phyloP scores from a whole-genome alignment of 192 early-diverging fungal genomes.

The Spizellomyces sp. region DNA sequence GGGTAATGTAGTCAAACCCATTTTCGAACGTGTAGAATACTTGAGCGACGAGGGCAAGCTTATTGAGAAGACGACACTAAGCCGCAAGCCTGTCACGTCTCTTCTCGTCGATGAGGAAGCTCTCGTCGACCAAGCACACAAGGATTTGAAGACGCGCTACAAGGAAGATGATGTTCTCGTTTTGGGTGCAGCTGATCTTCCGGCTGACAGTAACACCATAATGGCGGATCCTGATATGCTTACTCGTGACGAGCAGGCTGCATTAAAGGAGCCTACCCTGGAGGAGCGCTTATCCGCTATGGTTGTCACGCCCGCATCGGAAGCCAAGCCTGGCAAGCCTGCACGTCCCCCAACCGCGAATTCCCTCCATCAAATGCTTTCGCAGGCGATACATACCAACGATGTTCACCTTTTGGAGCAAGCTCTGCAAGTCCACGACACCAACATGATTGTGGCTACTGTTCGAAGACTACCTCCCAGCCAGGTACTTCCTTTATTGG shows the following conservation, averaged over 20 bases:
- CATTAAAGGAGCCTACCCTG: slow-evolving; percentile 41
- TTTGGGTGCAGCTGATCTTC: slow-evolving; percentile 22
- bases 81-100: slow-evolving; percentile 8
- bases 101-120: slow-evolving; percentile 10
- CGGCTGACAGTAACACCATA: neutral
- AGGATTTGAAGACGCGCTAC: neutral
- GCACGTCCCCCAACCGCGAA: slow-evolving; percentile 36
- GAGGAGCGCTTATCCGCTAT: slow-evolving; percentile 46
- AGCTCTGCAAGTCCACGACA: slow-evolving; percentile 36
- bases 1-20: slow-evolving; percentile 37
- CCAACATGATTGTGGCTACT: slow-evolving; percentile 42
- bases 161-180: slow-evolving; percentile 10
- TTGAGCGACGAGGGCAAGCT: slow-evolving; percentile 24
- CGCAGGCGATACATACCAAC: slow-evolving; percentile 44
- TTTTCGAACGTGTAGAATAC: slow-evolving; percentile 44
- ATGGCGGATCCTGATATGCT: neutral
- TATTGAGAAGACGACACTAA: neutral
- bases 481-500: slow-evolving; percentile 45
- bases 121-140: slow-evolving; percentile 3
- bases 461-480: slow-evolving; percentile 39
- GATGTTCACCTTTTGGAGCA: slow-evolving; percentile 47
- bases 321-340: slow-evolving; percentile 13
- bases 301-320: slow-evolving; percentile 10
- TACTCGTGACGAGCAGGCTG: slow-evolving; percentile 1
- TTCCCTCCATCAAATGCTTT: slow-evolving; percentile 45